These are phyloP conservation scores for Fusarium setosum DNA, from an alignment of 2,329 filamentous ascomycete species.

Conservation along the genomic window DNA sequence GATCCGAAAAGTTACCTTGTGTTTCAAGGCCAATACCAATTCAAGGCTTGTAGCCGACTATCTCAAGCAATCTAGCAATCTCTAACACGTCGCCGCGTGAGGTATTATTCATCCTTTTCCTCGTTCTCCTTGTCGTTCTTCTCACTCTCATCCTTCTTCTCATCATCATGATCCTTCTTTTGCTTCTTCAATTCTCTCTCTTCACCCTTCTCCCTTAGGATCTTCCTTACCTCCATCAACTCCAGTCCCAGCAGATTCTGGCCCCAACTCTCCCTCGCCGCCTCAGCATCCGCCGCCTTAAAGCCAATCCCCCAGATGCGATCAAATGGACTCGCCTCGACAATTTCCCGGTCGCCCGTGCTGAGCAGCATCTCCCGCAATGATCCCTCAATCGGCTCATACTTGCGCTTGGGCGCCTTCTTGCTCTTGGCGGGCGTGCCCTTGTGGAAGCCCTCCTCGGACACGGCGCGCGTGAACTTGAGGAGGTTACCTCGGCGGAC, in stretches of 20 bases:
- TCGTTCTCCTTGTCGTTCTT: neutral
- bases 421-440: constrained; percentile 35
- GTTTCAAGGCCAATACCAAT: constrained; percentile 22
- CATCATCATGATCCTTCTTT: neutral
- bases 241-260: constrained; percentile 73
- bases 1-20: constrained; percentile 31
- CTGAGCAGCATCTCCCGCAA: constrained; percentile 62
- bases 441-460: constrained; percentile 42
- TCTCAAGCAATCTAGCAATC: constrained; percentile 1
- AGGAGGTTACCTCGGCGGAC: constrained; percentile 67
- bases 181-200: neutral
- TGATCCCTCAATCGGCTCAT: constrained; percentile 48
- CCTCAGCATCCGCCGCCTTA: constrained; percentile 59
- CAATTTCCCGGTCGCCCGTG: constrained; percentile 70
- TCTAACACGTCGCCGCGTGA: neutral
- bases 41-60: constrained; percentile 14
- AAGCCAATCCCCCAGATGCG: constrained; percentile 76
- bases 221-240: constrained; percentile 67
- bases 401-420: constrained; percentile 17
- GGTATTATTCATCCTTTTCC: neutral
- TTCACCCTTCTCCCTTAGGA: constrained; percentile 53
- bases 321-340: constrained; percentile 72
- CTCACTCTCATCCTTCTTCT: neutral
- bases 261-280: constrained; percentile 66
- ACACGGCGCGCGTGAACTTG: constrained; percentile 66